phyloP scores from a whole-genome alignment of 2,329 filamentous ascomycete species.

The Colletotrichum echinochloae region DNA sequence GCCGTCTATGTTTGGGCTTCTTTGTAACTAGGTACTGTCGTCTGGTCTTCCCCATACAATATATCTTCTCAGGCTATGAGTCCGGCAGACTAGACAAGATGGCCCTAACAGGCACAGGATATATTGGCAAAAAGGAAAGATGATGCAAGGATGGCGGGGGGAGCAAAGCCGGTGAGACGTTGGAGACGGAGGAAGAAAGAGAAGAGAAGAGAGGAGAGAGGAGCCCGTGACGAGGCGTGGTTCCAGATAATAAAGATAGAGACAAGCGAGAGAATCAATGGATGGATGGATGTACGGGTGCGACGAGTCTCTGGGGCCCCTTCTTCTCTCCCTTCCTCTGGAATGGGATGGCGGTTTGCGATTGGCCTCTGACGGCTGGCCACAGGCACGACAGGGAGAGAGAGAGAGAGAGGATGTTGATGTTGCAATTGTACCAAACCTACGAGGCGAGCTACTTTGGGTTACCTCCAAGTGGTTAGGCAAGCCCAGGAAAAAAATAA shows the following conservation, averaged over 20 bases:
- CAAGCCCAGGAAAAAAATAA: no score
- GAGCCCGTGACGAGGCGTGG: conserved; percentile 17
- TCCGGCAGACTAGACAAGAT: conserved; percentile 12
- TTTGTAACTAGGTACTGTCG: conserved; percentile 22
- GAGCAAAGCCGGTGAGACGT: background rate
- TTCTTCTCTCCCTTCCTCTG: conserved; percentile 23
- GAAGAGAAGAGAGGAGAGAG: background rate
- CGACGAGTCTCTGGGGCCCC: conserved; percentile 19
- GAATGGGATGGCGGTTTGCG: conserved; percentile 36
- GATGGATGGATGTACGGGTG: conserved; percentile 10
- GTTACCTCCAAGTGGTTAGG: conserved; percentile 1
- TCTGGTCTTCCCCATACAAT: conserved; percentile 12
- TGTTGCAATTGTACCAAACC: conserved; percentile 33
- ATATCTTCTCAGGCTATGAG: conserved; percentile 3
- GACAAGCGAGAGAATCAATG: conserved; percentile 9
- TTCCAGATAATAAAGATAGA: conserved; percentile 29
- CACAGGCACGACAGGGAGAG: conserved; percentile 40
- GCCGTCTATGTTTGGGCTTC: conserved; percentile 3
- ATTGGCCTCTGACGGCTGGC: conserved; percentile 34
- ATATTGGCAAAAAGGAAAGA: background rate
- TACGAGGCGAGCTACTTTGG: conserved; percentile 20
- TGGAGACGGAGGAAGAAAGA: conserved; percentile 1
- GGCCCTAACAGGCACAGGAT: background rate
- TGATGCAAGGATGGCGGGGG: background rate
- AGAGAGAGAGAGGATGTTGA: conserved; percentile 25